Percentiles rank a stretch among this genome's conserved stretches.
Conservation (phyloP, 352 stramenopile genomes). For the Pythium grandisporangium region DNA sequence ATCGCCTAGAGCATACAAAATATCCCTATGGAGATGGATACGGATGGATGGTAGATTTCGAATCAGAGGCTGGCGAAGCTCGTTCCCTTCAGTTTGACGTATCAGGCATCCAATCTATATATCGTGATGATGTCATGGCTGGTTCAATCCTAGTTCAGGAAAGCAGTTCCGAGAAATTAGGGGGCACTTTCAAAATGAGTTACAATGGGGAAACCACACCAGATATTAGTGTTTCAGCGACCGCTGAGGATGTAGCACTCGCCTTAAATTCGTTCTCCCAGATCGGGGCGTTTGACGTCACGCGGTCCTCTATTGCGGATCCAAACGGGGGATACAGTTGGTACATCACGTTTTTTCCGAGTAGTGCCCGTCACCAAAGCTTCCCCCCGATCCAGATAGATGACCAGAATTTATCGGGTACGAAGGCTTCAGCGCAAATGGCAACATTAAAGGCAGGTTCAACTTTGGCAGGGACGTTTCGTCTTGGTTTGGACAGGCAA, state of each 20-base stretch:
- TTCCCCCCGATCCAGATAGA: slow-evolving; percentile 17
- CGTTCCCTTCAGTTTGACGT: slow-evolving; percentile 18
- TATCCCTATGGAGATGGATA: slow-evolving; percentile 31
- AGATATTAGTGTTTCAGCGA: slow-evolving; percentile 32
- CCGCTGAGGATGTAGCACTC: slow-evolving; percentile 18
- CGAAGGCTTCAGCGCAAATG: slow-evolving; percentile 3
- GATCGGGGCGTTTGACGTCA: slow-evolving; percentile 15
- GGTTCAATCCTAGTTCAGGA: slow-evolving; percentile 18
- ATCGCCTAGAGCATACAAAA: slow-evolving; percentile 14
- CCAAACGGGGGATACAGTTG: slow-evolving; percentile 22
- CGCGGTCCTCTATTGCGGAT: slow-evolving; percentile 16
- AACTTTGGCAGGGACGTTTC: slow-evolving; percentile 14
- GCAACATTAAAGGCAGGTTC: slow-evolving; percentile 7
- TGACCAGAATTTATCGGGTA: slow-evolving; percentile 11
- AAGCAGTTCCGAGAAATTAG: slow-evolving; percentile 17
- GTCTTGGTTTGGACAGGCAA: slow-evolving; percentile 11
- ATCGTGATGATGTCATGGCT: slow-evolving; percentile 14
- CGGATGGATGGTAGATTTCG: slow-evolving; percentile 37
- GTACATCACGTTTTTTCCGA: slow-evolving; percentile 23
- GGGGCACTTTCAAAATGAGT: slow-evolving; percentile 24
- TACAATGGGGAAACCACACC: slow-evolving; percentile 21
- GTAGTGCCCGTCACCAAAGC: neutral
- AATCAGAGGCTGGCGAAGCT: slow-evolving; percentile 20
- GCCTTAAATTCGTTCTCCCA: slow-evolving; percentile 19
- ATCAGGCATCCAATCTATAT: slow-evolving; percentile 7